Conservation (phyloP, 2,329 filamentous ascomycete species). For the Raffaelea arxii region DNA sequence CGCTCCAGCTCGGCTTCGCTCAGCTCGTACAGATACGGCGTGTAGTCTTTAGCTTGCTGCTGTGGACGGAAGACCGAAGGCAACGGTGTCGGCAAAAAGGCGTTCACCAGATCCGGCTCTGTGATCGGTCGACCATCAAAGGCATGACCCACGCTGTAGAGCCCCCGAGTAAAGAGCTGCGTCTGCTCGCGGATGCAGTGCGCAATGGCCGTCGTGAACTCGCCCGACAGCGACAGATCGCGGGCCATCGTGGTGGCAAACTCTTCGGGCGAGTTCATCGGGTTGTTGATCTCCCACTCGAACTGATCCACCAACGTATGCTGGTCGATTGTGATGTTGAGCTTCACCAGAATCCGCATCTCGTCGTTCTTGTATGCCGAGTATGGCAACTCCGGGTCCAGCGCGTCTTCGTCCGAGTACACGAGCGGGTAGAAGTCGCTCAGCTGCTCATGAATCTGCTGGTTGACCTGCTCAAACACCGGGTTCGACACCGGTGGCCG, state of each 20-base stretch:
- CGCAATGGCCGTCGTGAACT: constrained; percentile 95
- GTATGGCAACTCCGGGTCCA: constrained; percentile 85
- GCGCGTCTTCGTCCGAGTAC: constrained; percentile 77
- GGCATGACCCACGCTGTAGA: constrained; percentile 87
- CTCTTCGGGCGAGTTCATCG: constrained; percentile 85
- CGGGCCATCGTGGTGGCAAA: constrained; percentile 84
- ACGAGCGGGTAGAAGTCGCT: constrained; percentile 90
- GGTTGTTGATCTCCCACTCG: constrained; percentile 98
- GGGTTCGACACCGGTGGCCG: constrained; percentile 61
- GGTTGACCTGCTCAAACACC: constrained; percentile 48
- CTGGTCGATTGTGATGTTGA: constrained; percentile 94
- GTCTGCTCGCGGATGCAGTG: constrained; percentile 95
- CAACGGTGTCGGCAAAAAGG: constrained; percentile 79
- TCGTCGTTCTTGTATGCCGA: constrained; percentile 97
- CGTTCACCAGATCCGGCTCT: constrained; percentile 76
- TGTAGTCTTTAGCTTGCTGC: constrained; percentile 88
- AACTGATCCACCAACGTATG: constrained; percentile 95
- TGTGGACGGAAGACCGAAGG: constrained; percentile 78
- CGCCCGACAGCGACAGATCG: constrained; percentile 83
- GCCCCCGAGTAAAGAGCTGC: constrained; percentile 84
- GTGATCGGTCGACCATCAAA: constrained; percentile 93
- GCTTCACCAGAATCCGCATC: constrained; percentile 90
- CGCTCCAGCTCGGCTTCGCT: constrained; percentile 83
- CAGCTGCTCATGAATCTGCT: constrained; percentile 79
- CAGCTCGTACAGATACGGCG: constrained; percentile 87